Evolutionary conservation across 345 rosid genomes (phyloP), one percentile per base, ranked within the genome.

Genomic region (Ricinus communis): DNA sequence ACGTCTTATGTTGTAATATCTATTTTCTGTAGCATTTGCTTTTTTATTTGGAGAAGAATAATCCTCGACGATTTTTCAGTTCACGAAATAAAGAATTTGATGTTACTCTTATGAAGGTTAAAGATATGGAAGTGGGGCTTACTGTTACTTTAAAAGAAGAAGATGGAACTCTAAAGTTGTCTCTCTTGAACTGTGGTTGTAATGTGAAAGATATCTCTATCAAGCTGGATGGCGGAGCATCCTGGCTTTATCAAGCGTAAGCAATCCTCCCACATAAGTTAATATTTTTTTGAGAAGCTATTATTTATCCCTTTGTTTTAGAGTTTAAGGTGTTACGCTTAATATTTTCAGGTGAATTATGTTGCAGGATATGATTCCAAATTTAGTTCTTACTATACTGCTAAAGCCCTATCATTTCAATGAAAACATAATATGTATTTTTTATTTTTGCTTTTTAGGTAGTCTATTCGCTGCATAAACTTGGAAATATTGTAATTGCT

Each of bases 201-300:
- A 64, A 71, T 36, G 88, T 90, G 65, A 67, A 82, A 70, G 86
- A 83, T 68, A 80, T 92, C n/a, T 82, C 79, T 24, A 78, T 92
- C 66, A 68, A 85, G 40, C 53, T 92, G 58, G 82, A 87, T 53
- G 97, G 97, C 19, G 93, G 97, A 74, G 87, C 93, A 30, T 88
- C 96, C 69, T 90, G 96, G 97, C 90, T 92, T 25, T 92, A 90
- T 80, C 88, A 88, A 85, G 82, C 82, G 96, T 91, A 84, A 33
- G 84, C 58, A 58, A 18, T 69, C 60, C 4, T 63, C 22, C 46
- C 13, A 33, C 13, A 12, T 12, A 41, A 53, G 28, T 10, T 8
- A 21, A 33, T 3, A 63, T 62, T 62, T 61, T 8, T 59, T 63
- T 30, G 18, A 40, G 33, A 49, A 45, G 36, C 54, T 58, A n/a